Evolutionary conservation across 371 early-diverging fungal genomes (phyloP).

Genomic region (Quaeritorhiza haematococci): DNA sequence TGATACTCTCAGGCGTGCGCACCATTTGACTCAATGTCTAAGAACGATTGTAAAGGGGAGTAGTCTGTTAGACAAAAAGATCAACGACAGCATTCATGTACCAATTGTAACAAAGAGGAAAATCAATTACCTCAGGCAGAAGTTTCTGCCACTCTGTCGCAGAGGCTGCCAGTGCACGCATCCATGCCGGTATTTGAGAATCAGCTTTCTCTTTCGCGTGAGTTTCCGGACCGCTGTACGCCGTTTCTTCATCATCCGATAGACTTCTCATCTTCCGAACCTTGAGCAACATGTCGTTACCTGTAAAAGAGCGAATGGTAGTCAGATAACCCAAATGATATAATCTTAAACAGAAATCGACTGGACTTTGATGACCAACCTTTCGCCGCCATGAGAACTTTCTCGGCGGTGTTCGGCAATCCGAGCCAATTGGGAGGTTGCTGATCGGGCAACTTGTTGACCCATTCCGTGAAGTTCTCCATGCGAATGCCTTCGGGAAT

Average conservation of each 20-base stretch:
- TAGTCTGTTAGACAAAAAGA: neutral
- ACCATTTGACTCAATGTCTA: neutral
- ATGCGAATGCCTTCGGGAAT: conserved; percentile 88
- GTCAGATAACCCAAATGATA: too few relatives aligned
- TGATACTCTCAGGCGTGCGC: conserved; percentile 39
- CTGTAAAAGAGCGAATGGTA: too few relatives aligned
- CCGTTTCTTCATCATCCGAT: conserved; percentile 77
- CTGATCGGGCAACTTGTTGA: conserved; percentile 76
- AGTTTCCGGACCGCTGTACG: conserved; percentile 14
- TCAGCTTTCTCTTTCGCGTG: conserved; percentile 19
- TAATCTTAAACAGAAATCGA: too few relatives aligned
- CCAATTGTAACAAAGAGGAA: neutral
- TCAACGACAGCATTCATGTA: neutral
- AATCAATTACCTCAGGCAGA: conserved; percentile 48
- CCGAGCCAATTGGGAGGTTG: conserved; percentile 97
- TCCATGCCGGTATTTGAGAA: conserved; percentile 68
- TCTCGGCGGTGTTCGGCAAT: conserved; percentile 90
- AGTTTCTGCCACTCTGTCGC: conserved; percentile 57
- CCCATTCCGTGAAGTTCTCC: conserved; percentile 87
- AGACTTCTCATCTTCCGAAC: conserved; percentile 78
- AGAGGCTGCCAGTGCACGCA: conserved; percentile 56
- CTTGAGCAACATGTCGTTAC: conserved; percentile 68
- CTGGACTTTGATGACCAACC: conserved; percentile 23
- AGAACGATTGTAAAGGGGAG: neutral
- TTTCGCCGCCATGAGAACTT: conserved; percentile 67